Conservation (phyloP, 2,329 filamentous ascomycete species). For the Setomelanomma holmii region DNA sequence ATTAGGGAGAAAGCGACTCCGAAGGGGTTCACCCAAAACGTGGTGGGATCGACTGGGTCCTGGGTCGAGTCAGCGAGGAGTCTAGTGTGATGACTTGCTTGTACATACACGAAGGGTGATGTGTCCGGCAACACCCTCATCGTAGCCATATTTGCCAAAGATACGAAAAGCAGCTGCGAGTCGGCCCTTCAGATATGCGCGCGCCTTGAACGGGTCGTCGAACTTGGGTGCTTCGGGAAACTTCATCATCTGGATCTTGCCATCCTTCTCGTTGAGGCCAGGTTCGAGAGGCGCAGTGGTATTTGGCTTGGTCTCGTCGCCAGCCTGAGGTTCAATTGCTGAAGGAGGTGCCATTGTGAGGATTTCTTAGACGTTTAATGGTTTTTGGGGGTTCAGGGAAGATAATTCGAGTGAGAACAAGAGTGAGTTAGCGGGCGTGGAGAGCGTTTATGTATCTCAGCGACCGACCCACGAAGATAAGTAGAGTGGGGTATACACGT, state of each 20-base stretch:
- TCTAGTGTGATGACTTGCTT: not conserved
- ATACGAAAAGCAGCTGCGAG: constrained; percentile 49
- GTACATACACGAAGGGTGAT: constrained; percentile 62
- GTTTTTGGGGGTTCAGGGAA: not conserved
- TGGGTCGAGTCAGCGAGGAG: constrained; percentile 14
- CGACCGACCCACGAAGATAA: not conserved
- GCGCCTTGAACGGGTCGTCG: constrained; percentile 47
- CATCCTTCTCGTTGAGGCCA: constrained; percentile 35
- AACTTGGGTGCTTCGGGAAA: constrained; percentile 46
- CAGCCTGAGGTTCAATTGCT: constrained; percentile 36
- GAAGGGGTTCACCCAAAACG: constrained; percentile 73
- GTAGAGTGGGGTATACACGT: not conserved
- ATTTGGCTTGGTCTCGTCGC: constrained; percentile 32
- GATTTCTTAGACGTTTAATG: no score
- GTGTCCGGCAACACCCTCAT: constrained; percentile 64
- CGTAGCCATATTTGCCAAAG: constrained; percentile 50
- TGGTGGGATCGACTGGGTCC: constrained; percentile 64
- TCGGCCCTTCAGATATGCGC: constrained; percentile 47
- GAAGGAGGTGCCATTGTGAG: constrained; percentile 43
- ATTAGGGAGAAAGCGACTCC: constrained; percentile 68
- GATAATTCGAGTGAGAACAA: not conserved
- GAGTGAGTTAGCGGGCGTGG: not conserved
- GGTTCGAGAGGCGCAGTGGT: constrained; percentile 41
- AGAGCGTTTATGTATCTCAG: not conserved
- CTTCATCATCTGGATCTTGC: constrained; percentile 29